Conservation (phyloP, 2,329 filamentous ascomycete genomes). For the Neonectria coccinea region DNA sequence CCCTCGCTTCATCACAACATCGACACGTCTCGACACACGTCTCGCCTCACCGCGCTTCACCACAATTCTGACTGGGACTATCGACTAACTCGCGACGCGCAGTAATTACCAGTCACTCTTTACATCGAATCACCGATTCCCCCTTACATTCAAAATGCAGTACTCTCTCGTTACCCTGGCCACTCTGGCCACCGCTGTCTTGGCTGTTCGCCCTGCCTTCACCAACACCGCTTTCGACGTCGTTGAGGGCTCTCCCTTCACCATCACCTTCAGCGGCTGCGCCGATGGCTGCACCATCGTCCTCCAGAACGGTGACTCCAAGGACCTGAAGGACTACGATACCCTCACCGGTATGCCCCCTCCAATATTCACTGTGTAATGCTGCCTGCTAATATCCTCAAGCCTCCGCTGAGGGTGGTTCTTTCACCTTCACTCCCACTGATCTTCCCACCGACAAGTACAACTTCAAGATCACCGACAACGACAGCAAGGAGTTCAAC, state of each 20-base stretch:
- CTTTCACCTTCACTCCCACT: conserved; percentile 47
- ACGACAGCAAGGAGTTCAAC: conserved; percentile 45
- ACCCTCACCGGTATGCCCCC: conserved; percentile 48
- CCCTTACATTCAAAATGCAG: conserved; percentile 53
- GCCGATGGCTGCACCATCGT: conserved; percentile 50
- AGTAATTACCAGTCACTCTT: conserved; percentile 47
- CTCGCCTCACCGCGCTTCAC: not conserved
- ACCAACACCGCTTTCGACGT: conserved; percentile 49
- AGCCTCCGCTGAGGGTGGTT: conserved; percentile 37
- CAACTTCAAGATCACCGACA: conserved; percentile 51
- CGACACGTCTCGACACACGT: not conserved
- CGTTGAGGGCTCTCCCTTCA: conserved; percentile 48
- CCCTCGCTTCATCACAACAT: not conserved
- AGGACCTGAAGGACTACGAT: conserved; percentile 47
- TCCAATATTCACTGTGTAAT: not conserved
- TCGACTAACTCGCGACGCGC: conserved; percentile 30
- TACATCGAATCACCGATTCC: conserved; percentile 32
- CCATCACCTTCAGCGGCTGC: conserved; percentile 49
- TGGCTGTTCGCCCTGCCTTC: conserved; percentile 50
- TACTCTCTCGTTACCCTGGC: conserved; percentile 48
- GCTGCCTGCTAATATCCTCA: not conserved
- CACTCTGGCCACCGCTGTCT: conserved; percentile 45
- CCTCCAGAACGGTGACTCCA: conserved; percentile 48
- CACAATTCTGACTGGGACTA: conserved; percentile 6
- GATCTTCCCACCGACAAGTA: conserved; percentile 48